These are phyloP conservation scores for Kuraishia capsulata DNA, from an alignment of 805 yeast genomes.

Conservation along the genomic window DNA sequence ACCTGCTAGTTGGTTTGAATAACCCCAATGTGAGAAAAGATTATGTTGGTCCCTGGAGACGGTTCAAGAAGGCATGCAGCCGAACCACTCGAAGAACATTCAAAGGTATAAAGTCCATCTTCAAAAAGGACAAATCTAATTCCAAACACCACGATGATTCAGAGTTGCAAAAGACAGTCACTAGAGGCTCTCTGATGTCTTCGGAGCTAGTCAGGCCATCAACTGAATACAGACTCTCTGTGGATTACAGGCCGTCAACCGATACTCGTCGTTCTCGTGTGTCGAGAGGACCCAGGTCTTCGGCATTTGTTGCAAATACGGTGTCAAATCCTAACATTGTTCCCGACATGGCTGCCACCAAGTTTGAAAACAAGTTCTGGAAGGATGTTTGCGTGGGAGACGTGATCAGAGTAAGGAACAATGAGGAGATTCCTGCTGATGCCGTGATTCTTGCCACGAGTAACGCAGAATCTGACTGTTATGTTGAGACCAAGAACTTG, in stretches of 20 bases:
- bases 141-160: not conserved
- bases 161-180: not conserved
- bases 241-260: not conserved
- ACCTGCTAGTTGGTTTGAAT: slow-evolving; percentile 39
- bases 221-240: not conserved
- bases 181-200: not conserved
- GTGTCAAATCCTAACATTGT: slow-evolving; percentile 21
- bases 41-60: slow-evolving; percentile 55
- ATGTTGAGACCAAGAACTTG: slow-evolving; percentile 58
- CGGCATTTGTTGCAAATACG: slow-evolving; percentile 17
- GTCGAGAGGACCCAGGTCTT: slow-evolving; percentile 9
- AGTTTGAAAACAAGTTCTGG: slow-evolving; percentile 39
- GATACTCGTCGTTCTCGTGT: slow-evolving; percentile 2
- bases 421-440: slow-evolving; percentile 80
- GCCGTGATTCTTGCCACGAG: slow-evolving; percentile 54
- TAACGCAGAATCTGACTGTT: slow-evolving; percentile 60
- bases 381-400: slow-evolving; percentile 69
- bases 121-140: slow-evolving; percentile 4
- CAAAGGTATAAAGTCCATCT: slow-evolving; percentile 3
- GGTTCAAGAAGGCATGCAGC: slow-evolving; percentile 49
- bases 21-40: slow-evolving; percentile 53
- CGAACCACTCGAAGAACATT: slow-evolving; percentile 12
- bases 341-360: slow-evolving; percentile 21
- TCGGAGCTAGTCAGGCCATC: not conserved
- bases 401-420: slow-evolving; percentile 55